phyloP scores from a whole-genome alignment of 106 monocot species.

The Dactylorhiza incarnata region DNA sequence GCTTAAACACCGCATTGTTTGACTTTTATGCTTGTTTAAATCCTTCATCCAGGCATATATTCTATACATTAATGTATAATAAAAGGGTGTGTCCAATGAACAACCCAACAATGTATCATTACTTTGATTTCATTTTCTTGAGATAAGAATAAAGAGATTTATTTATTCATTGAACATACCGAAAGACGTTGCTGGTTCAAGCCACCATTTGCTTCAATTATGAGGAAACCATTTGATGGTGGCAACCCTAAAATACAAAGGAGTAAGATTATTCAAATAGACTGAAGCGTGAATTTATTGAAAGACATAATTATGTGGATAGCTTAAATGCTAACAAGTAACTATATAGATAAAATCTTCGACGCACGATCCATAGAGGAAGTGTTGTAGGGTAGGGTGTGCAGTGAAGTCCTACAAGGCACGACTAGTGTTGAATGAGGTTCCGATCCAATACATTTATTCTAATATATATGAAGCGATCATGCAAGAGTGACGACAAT shows the following conservation, averaged over 20 bases:
- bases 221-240: slow-evolving; percentile 84
- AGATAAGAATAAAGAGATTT: neutral
- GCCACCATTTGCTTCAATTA: slow-evolving; percentile 98
- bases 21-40: neutral
- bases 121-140: neutral
- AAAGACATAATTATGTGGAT: neutral
- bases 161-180: slow-evolving; percentile 32
- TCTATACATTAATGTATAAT: neutral
- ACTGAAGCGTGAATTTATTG: neutral
- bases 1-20: neutral
- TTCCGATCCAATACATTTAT: too few relatives aligned
- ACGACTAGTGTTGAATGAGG: too few relatives aligned
- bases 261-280: neutral
- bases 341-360: neutral
- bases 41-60: neutral
- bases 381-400: too few relatives aligned
- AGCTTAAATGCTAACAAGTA: slow-evolving; percentile 1
- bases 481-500: too few relatives aligned
- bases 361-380: neutral
- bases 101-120: neutral
- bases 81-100: neutral
- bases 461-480: too few relatives aligned
- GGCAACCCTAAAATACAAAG: slow-evolving; percentile 37
- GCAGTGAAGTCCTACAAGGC: too few relatives aligned
- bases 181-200: slow-evolving; percentile 95